A percentile compares a stretch with the other conserved stretches of the same genome.
Evolutionary conservation across 1,284 basidiomycete genomes (phyloP).

Genomic region (Cutaneotrichosporon mucoides): DNA sequence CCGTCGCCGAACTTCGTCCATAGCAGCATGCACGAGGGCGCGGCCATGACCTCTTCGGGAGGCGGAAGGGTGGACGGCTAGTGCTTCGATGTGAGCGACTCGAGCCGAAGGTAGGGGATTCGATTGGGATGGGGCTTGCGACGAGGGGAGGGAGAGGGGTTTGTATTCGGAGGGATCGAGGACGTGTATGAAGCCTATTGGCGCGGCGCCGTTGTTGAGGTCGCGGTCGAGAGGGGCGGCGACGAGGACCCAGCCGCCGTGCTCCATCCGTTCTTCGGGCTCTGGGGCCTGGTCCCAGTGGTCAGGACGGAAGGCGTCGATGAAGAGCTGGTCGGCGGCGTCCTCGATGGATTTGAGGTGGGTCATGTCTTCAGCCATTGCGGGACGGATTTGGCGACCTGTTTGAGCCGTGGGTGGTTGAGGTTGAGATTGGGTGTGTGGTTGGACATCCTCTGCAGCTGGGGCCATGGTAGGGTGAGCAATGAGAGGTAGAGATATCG

Average conservation of each 20-base stretch:
- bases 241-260: not conserved
- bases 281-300: not conserved
- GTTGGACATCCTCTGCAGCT: too few relatives aligned
- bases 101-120: not conserved
- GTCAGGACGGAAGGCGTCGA: not conserved
- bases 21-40: not conserved
- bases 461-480: too few relatives aligned
- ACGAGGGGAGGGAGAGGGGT: too few relatives aligned
- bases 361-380: not conserved
- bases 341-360: not conserved
- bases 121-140: not conserved
- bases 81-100: not conserved
- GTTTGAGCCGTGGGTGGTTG: too few relatives aligned
- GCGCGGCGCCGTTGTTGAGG: not conserved
- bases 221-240: too few relatives aligned
- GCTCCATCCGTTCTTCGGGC: not conserved
- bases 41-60: not conserved
- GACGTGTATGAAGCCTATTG: not conserved
- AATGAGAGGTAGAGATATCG: too few relatives aligned
- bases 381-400: too few relatives aligned
- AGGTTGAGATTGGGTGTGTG: too few relatives aligned
- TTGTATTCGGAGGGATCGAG: not conserved
- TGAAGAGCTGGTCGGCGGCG: constrained; percentile 1
- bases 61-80: not conserved
- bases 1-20: not conserved